phyloP scores from a whole-genome alignment of 164 flowering plant species.

The Dillenia suffruticosa region DNA sequence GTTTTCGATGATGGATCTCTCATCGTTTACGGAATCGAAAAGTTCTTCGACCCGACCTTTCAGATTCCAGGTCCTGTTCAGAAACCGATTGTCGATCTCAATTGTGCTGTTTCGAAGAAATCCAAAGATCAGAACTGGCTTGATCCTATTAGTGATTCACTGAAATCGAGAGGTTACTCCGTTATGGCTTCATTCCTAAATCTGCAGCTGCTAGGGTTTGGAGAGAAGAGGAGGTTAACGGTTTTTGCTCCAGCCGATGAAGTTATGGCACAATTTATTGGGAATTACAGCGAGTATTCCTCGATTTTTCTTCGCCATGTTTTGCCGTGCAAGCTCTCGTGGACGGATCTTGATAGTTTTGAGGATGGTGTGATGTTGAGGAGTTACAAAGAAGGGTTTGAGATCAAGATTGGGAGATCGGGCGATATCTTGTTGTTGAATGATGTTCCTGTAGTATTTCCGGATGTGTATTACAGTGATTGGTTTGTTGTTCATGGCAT shows the following conservation, averaged over 20 bases:
- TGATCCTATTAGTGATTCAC: constrained; percentile 11
- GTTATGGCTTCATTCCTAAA: constrained; percentile 55
- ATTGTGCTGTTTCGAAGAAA: constrained; percentile 3
- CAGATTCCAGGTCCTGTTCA: background rate
- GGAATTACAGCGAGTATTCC: constrained; percentile 18
- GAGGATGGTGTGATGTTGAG: constrained; percentile 25
- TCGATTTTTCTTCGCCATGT: constrained; percentile 41
- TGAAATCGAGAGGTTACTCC: constrained; percentile 44
- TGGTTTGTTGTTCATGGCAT: constrained; percentile 52
- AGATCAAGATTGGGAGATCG: constrained; percentile 25
- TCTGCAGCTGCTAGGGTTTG: constrained; percentile 32
- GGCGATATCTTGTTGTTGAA: constrained; percentile 36
- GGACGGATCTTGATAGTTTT: constrained; percentile 35
- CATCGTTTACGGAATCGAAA: constrained; percentile 31
- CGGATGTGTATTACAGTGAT: constrained; percentile 35
- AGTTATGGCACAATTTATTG: constrained; percentile 17
- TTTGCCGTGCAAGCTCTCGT: constrained; percentile 44
- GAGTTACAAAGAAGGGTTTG: constrained; percentile 42
- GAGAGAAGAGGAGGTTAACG: constrained; percentile 25
- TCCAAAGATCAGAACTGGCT: background rate
- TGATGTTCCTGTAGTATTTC: constrained; percentile 26
- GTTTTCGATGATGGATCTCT: constrained; percentile 38
- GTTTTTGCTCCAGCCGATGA: constrained; percentile 64
- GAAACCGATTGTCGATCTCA: constrained; percentile 3
- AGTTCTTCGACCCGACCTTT: constrained; percentile 36